These are phyloP conservation scores for Botrytis fragariae DNA, from an alignment of 2,329 filamentous ascomycete species.

Conservation along the genomic window DNA sequence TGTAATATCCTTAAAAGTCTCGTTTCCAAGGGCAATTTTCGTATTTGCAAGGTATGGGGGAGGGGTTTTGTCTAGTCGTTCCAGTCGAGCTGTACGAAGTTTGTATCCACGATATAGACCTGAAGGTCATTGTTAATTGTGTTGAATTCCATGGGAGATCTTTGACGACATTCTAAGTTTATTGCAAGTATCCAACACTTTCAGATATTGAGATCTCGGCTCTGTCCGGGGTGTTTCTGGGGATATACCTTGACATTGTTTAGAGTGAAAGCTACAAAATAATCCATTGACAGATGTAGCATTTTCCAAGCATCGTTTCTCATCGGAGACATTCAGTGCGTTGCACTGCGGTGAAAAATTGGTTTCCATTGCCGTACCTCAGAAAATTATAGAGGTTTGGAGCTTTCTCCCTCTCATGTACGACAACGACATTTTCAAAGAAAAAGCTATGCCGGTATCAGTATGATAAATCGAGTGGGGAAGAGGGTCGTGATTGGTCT, in stretches of 20 bases:
- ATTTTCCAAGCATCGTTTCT: slow-evolving; percentile 38
- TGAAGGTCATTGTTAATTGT: background rate
- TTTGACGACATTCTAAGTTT: background rate
- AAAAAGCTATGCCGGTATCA: background rate
- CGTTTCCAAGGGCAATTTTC: slow-evolving; percentile 41
- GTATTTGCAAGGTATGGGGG: slow-evolving; percentile 42
- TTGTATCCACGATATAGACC: slow-evolving; percentile 51
- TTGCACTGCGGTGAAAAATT: slow-evolving; percentile 23
- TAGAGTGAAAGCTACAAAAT: slow-evolving; percentile 45
- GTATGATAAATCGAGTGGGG: background rate
- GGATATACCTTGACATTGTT: slow-evolving; percentile 41
- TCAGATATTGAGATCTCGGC: background rate
- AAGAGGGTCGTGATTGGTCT: background rate
- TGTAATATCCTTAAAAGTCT: slow-evolving; percentile 42
- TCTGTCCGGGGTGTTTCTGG: background rate
- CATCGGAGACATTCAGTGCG: slow-evolving; percentile 41
- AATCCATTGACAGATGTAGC: slow-evolving; percentile 44
- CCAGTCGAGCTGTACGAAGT: slow-evolving; percentile 45
- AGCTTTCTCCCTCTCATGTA: background rate
- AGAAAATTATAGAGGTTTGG: background rate
- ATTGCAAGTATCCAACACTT: background rate
- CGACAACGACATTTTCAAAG: background rate
- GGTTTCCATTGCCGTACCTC: background rate
- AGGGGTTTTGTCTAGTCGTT: slow-evolving; percentile 38
- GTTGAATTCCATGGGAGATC: background rate